These are phyloP conservation scores for Epicoccum nigrum DNA, from an alignment of 2,329 filamentous ascomycete species.

Conservation along the genomic window DNA sequence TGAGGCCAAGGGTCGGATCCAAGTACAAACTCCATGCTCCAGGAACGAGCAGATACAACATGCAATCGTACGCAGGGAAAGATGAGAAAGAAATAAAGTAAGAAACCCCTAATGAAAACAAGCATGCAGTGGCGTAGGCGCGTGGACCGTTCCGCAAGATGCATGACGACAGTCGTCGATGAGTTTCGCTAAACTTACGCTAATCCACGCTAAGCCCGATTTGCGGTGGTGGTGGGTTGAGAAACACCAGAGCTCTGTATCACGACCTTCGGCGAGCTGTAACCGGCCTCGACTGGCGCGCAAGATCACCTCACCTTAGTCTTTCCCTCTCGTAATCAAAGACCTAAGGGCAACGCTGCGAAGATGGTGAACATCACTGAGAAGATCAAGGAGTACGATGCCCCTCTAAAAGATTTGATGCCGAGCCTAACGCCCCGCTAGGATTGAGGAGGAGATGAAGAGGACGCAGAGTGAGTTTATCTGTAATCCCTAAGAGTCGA, in stretches of 20 bases:
- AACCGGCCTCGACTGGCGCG: background rate
- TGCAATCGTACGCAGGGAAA: background rate
- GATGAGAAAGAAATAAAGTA: conserved; percentile 6
- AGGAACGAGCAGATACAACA: background rate
- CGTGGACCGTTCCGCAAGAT: conserved; percentile 1
- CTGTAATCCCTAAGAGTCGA: background rate
- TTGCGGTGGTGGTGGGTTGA: conserved; percentile 14
- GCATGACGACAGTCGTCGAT: conserved; percentile 40
- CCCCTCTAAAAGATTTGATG: conserved; percentile 32
- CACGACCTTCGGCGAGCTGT: conserved; percentile 25
- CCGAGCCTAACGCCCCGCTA: conserved; percentile 53
- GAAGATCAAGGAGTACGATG: conserved; percentile 94
- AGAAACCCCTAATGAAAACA: conserved; percentile 12
- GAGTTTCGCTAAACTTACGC: conserved; percentile 27
- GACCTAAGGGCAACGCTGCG: conserved; percentile 18
- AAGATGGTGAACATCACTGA: conserved; percentile 99
- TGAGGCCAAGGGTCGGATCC: conserved; percentile 33
- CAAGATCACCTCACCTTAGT: conserved; percentile 10
- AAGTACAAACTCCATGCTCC: conserved; percentile 8
- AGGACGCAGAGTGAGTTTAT: conserved; percentile 85
- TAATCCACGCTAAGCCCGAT: conserved; percentile 28
- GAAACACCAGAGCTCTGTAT: conserved; percentile 48
- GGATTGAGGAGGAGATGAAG: conserved; percentile 99
- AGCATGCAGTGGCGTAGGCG: conserved; percentile 28
- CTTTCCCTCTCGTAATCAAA: conserved; percentile 5